These are phyloP conservation scores for Leccinum huronense DNA, from an alignment of 1,284 basidiomycete genomes.

Conservation along the genomic window DNA sequence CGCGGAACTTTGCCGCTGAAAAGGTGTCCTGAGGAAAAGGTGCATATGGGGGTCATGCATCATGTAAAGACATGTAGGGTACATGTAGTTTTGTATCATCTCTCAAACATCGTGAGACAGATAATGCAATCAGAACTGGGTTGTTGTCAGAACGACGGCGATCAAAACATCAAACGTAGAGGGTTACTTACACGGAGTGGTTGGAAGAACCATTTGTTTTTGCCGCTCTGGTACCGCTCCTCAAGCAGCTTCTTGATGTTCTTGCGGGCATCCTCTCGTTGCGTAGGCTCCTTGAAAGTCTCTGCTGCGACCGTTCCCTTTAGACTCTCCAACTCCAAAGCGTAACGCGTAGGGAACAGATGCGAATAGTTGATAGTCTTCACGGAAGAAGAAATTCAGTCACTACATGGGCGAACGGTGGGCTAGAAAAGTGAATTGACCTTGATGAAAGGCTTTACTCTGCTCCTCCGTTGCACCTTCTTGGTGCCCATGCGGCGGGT, in stretches of 20 bases:
- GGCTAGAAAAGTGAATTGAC: conserved; percentile 45
- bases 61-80: conserved; percentile 30
- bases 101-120: conserved; percentile 15
- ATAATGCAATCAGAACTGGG: conserved; percentile 31
- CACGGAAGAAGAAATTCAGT: background rate
- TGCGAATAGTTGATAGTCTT: conserved; percentile 95
- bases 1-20: background rate
- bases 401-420: background rate
- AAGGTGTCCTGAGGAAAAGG: conserved; percentile 5
- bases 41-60: conserved; percentile 27
- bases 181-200: conserved; percentile 62
- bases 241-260: conserved; percentile 93
- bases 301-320: conserved; percentile 82
- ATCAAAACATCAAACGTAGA: background rate
- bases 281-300: conserved; percentile 94
- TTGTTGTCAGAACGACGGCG: background rate
- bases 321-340: conserved; percentile 88
- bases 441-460: conserved; percentile 99
- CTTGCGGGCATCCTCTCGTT: conserved; percentile 94
- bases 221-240: conserved; percentile 86
- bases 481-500: conserved; percentile 96
- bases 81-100: conserved; percentile 34
- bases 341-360: conserved; percentile 96
- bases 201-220: conserved; percentile 96
- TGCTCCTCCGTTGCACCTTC: conserved; percentile 85